Base-by-base conservation (phyloP, 768 basidiomycete species). In the Termitomyces sp. region DNA sequence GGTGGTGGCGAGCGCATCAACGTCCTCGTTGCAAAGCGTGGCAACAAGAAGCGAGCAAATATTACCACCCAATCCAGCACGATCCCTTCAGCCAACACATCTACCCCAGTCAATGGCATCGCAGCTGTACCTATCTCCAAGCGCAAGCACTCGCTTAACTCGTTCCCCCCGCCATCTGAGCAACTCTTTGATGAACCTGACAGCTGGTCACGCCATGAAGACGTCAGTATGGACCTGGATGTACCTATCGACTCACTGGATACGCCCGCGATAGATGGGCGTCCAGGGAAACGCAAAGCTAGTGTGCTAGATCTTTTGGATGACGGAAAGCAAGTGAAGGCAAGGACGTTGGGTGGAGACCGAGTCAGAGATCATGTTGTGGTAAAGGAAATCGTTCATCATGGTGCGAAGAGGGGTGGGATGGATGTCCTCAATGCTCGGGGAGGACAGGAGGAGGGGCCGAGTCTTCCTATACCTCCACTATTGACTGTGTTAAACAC, bases 1-100 rank as follows among this genome's bases (percentile, higher is more conserved):
- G 73, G 69, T 4, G 72, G 75, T 2, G 82, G 79, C 16, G 88
- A 89, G 68, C 76, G 80, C 48, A 80, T 91, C 46, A 88, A 91
- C 62, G 81, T 82, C 58, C 79, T 92, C 13, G 84, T 91, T 8
- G 89, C 89, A 50, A 90, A 90, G 68, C 81, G 88, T 55, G 83
- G 76, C 31, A 75, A 73, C 56, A 89, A 90, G 73, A 88, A 87
- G 68, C 81, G 89, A 51, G 70, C 64, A 15, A 66, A 67, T 46
- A 65, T 75, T 28, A 68, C 57, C 10, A 68, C 65, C 4, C 64
- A 64, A 22, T 51, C 60, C 18, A 36, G 31, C 22, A 58, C 56
- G 29, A 60, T 70, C 31, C 66, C 68, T 13, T 70, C 70, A 45
- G 65, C 70, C 2, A 58, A 63, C 31, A 58, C 57, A 22, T 55